Evolutionary conservation across 306 rosid species (phyloP), one percentile per base, ranked within the genome.

Genomic region (Trifolium repens): DNA sequence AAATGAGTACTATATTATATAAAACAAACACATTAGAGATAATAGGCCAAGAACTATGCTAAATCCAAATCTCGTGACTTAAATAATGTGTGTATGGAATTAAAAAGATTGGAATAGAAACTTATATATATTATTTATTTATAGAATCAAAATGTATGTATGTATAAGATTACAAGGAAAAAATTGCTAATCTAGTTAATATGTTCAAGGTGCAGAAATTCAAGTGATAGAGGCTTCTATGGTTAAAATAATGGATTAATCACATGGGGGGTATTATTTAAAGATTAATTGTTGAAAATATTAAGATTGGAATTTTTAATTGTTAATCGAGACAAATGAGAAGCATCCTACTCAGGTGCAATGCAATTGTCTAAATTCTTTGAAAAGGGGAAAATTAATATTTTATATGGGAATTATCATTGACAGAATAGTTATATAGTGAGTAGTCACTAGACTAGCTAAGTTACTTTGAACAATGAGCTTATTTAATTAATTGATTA

Each of bases 51-150:
- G 34, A 55, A 55, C 61, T 55, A 19, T 9, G 61, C 34, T 55
- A 83, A 60, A 73, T 74, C 57, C 72, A 77, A 50, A 50, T 69
- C 81, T 50, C 54, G 66, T 60, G 77, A 64, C 67, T 80, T 67
- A 75, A 71, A 72, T 57, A 73, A 46, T 40, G 63, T 24, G 9
- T 7, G 11, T 32, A 64, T 6, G 12, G 14, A 46, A 73, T 84
- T 73, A 72, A 71, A 85, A 71, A 85, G 79, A 85, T 76, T 39
- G 84, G 91, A 85, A 89, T 89, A 81, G 97, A 91, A 89, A 85
- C 93, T 85, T 86, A 84, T 46, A 77, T 69, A n/a, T 12, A 67
- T 86, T 74, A 79, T 80, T 79, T 13, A 46, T 46, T 43, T 85
- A 82, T 73, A 61, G 60, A 73, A 84, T 81, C 77, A 73, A 60